Percentiles rank a stretch among this genome's conserved stretches.
These are phyloP conservation scores for Boletus bicolor DNA, from an alignment of 768 basidiomycete species.

Conservation along the genomic window DNA sequence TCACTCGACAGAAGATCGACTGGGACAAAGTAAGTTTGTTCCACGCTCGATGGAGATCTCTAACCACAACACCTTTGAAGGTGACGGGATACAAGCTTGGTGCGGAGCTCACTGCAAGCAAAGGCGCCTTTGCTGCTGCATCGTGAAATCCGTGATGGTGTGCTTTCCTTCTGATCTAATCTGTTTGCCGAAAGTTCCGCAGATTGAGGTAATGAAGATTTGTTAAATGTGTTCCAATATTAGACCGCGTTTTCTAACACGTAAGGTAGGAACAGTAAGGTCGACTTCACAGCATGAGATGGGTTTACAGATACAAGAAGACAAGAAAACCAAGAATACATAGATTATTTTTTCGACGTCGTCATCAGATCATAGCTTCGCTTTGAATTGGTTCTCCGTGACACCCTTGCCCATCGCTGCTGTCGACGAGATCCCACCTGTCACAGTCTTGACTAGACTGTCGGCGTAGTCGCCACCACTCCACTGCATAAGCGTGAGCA, in stretches of 20 bases:
- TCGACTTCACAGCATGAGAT: not conserved
- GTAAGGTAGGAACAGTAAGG: not conserved
- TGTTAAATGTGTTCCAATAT: not conserved
- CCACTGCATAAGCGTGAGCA: conserved; percentile 55
- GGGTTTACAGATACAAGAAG: conserved; percentile 2
- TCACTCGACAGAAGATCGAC: conserved; percentile 91
- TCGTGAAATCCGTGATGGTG: conserved; percentile 11
- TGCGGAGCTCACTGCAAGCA: conserved; percentile 69
- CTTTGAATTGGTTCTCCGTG: conserved; percentile 80
- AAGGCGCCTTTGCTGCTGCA: conserved; percentile 44
- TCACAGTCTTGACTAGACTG: conserved; percentile 90
- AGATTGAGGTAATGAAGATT: conserved; percentile 8
- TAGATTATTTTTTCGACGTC: not conserved
- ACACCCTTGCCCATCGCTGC: conserved; percentile 99
- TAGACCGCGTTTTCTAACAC: not conserved
- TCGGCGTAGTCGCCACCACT: conserved; percentile 94
- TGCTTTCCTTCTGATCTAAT: not conserved
- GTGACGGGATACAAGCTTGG: conserved; percentile 69
- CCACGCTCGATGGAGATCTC: not conserved
- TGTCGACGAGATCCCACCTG: conserved; percentile 94
- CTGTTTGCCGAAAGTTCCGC: not conserved
- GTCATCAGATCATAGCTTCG: conserved; percentile 39
- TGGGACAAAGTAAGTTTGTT: conserved; percentile 78
- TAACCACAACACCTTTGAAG: conserved; percentile 23
- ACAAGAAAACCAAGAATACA: conserved; percentile 1